Conservation (phyloP, 495 filamentous ascomycete genomes). For the Penicilliopsis zonata region DNA sequence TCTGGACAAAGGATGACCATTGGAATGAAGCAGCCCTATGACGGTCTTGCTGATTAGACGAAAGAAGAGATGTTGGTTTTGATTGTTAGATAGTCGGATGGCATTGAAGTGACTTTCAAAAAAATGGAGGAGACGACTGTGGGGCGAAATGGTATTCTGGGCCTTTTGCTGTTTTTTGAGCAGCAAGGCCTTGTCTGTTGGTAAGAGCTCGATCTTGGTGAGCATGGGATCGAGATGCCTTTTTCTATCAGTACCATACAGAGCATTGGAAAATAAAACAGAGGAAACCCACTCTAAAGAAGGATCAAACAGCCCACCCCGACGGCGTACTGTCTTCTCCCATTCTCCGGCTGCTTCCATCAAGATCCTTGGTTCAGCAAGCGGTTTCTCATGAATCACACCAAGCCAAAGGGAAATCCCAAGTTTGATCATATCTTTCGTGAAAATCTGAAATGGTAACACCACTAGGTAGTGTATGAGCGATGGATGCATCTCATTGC, state of each 20-base stretch:
- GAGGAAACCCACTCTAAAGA: conserved; percentile 42
- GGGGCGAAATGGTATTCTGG: conserved; percentile 71
- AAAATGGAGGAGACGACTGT: conserved; percentile 76
- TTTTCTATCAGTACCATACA: conserved; percentile 3
- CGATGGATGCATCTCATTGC: conserved; percentile 55
- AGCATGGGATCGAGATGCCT: conserved; percentile 84
- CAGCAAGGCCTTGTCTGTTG: conserved; percentile 70
- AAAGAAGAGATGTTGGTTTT: conserved; percentile 68
- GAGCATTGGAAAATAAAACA: neutral
- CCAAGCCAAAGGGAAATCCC: conserved; percentile 94
- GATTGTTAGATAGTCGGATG: conserved; percentile 63
- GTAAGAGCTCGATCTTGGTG: conserved; percentile 81
- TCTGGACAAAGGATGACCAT: conserved; percentile 72
- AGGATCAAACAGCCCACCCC: conserved; percentile 69
- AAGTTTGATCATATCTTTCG: conserved; percentile 87
- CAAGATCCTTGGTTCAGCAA: conserved; percentile 70
- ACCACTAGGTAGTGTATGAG: conserved; percentile 76
- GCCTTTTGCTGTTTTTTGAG: conserved; percentile 61
- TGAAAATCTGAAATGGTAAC: conserved; percentile 86
- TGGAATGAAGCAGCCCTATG: conserved; percentile 53
- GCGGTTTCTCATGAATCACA: conserved; percentile 91
- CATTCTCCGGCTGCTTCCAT: conserved; percentile 76
- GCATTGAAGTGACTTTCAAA: conserved; percentile 91
- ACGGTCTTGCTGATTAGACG: conserved; percentile 68
- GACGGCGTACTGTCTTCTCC: conserved; percentile 66